These are phyloP conservation scores for Epichloe elymi DNA, from an alignment of 2,329 filamentous ascomycete species.

Conservation along the genomic window DNA sequence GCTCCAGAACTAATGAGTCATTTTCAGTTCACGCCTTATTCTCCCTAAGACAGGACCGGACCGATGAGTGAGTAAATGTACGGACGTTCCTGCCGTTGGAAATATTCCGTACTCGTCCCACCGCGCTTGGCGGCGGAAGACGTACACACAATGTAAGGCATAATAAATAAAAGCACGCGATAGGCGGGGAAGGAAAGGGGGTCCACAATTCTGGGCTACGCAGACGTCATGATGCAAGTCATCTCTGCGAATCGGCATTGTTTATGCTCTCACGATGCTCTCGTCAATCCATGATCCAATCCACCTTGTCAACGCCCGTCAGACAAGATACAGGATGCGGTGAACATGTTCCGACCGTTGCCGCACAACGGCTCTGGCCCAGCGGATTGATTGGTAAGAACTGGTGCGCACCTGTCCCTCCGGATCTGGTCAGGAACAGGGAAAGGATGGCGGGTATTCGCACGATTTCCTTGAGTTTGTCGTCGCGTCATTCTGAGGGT, in stretches of 20 bases:
- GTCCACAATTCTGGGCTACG: not conserved
- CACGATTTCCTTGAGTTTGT: not conserved
- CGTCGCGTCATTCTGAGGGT: not conserved
- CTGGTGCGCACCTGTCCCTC: too few species aligned
- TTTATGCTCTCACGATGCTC: too few species aligned
- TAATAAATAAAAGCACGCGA: not conserved
- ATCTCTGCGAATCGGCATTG: not conserved
- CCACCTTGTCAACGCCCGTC: too few species aligned
- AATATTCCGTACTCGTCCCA: too few species aligned
- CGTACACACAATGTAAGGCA: not conserved
- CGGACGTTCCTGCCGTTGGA: not conserved
- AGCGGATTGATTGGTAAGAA: too few species aligned
- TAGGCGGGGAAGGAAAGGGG: not conserved
- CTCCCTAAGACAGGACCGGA: not conserved
- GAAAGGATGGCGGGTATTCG: not conserved
- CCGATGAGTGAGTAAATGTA: not conserved
- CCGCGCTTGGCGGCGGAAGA: too few species aligned
- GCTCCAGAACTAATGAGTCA: not conserved
- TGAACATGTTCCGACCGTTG: too few species aligned
- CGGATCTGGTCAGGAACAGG: too few species aligned
- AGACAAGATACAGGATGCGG: too few species aligned
- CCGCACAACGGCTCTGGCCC: too few species aligned
- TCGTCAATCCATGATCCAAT: too few species aligned
- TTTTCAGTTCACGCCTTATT: not conserved
- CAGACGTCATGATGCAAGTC: slow-evolving; percentile 4